Conservation (phyloP, 2,329 filamentous ascomycete species). For the Lizonia empirigonia region DNA sequence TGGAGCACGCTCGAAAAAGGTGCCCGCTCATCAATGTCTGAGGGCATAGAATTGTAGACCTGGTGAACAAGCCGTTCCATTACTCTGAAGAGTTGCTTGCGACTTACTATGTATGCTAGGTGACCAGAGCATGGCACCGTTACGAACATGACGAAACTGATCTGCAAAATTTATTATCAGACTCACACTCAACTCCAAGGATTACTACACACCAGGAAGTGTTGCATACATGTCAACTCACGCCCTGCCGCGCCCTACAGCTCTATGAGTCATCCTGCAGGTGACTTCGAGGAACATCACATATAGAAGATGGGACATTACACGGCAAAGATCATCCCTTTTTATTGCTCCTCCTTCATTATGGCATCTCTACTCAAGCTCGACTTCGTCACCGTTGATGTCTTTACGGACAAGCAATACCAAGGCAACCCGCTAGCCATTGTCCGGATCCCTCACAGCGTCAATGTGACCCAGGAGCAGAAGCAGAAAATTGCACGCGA, state of each 20-base stretch:
- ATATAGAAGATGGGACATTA: not conserved
- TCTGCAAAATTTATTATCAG: not conserved
- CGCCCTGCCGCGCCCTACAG: constrained; percentile 7
- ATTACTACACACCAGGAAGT: not conserved
- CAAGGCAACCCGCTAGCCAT: constrained; percentile 62
- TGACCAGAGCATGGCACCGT: not conserved
- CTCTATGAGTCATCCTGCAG: constrained; percentile 14
- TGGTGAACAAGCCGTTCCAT: not conserved
- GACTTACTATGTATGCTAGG: not conserved
- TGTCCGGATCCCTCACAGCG: constrained; percentile 52
- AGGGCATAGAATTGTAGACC: not conserved
- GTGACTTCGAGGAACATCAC: not conserved
- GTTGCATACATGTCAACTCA: not conserved
- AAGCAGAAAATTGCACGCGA: constrained; percentile 62
- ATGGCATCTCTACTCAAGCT: constrained; percentile 31
- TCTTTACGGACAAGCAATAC: constrained; percentile 57
- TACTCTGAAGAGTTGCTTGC: not conserved
- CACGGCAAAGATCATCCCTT: not conserved
- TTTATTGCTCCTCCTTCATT: not conserved
- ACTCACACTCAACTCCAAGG: not conserved
- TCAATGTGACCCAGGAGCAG: constrained; percentile 51
- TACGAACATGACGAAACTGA: not conserved
- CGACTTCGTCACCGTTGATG: constrained; percentile 50
- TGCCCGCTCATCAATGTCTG: not conserved
- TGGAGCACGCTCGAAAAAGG: not conserved